Evolutionary conservation across 2,329 filamentous ascomycete species (phyloP).

Genomic region (Fusarium goolgardi): DNA sequence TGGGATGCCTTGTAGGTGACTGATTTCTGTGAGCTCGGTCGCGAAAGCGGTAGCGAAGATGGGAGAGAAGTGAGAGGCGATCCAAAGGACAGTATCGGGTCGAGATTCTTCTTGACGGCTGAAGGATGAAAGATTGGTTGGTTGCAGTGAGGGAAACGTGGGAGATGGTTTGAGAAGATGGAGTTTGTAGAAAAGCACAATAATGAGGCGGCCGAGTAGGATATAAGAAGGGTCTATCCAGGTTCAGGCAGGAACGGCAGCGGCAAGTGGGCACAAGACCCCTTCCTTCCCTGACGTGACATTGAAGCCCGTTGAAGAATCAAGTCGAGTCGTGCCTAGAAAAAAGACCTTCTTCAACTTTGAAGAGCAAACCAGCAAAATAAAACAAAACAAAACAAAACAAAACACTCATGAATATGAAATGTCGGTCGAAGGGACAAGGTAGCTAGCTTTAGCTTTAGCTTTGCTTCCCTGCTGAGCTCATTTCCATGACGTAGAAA

Average conservation of each 20-base stretch:
- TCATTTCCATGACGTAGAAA: constrained; percentile 1
- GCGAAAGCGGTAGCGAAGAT: neutral
- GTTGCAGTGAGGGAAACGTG: neutral
- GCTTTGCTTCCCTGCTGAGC: constrained; percentile 2
- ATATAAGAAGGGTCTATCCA: neutral
- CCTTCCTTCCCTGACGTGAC: neutral
- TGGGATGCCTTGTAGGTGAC: neutral
- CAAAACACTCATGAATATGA: constrained; percentile 5
- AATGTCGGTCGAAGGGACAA: constrained; percentile 9
- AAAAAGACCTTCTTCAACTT: neutral
- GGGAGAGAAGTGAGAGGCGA: neutral
- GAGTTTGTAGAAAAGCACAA: neutral
- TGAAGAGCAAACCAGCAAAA: too few relatives aligned
- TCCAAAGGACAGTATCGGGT: neutral
- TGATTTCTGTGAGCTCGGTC: neutral
- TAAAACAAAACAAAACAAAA: neutral
- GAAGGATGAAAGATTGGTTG: neutral
- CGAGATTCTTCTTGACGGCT: neutral
- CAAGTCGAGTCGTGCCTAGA: neutral
- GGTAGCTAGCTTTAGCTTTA: neutral
- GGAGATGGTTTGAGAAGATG: neutral
- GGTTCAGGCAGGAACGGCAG: neutral
- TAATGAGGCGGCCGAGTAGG: neutral
- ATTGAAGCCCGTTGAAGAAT: neutral
- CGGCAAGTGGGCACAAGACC: constrained; percentile 28